Base-by-base conservation (phyloP, 2,329 filamentous ascomycete species). In the Xylaria sp. region DNA sequence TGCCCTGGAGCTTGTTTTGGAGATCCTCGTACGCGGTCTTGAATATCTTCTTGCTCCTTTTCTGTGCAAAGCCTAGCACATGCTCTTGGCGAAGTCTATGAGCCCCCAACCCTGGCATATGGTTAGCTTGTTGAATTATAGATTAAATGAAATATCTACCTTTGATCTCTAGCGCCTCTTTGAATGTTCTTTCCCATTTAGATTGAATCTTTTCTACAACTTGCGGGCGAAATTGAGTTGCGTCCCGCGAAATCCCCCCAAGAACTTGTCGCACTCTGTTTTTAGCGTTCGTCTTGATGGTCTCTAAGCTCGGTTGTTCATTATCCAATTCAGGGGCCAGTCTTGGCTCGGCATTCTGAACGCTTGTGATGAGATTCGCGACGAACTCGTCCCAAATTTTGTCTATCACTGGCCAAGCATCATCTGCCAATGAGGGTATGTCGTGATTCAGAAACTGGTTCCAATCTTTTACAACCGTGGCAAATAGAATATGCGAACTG, bases 361-460 rank as follows among this genome's bases (percentile, higher is more conserved):
- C 23, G 4, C 18, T 42, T 16, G 21, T 25, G 23, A 27, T 25
- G 13, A 57, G 54, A 42, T 57, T 27, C 18, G 21, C 1, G 2
- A 42, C 27, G 5, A 57, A 42, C 3, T 27, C 21, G 5, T 57
- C 54, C 32, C 35, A 57, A 8, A 57, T 57, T 16, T 18, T 27
- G 13, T 57, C 54, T 1, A 57, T 42, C 35, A 9, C 10, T 40
- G 8, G 37, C 25, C n/a, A 29, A 9, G 35, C 65, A 3, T 3
- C 5, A 8, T 58, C 12, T 1, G 32, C 47, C 23, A 67, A 21
- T 0, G 40, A 37, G 2, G 53, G 65, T 55, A 67, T 59, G 6
- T 63, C 51, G 16, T 48, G 51, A 35, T 67, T 58, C 1, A 67
- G 32, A n/a, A 18, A 50, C 40, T 50, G 29, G 21, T 63, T 59